Base-by-base conservation (phyloP, 2,329 filamentous ascomycete genomes). In the Phialophora macrospora region DNA sequence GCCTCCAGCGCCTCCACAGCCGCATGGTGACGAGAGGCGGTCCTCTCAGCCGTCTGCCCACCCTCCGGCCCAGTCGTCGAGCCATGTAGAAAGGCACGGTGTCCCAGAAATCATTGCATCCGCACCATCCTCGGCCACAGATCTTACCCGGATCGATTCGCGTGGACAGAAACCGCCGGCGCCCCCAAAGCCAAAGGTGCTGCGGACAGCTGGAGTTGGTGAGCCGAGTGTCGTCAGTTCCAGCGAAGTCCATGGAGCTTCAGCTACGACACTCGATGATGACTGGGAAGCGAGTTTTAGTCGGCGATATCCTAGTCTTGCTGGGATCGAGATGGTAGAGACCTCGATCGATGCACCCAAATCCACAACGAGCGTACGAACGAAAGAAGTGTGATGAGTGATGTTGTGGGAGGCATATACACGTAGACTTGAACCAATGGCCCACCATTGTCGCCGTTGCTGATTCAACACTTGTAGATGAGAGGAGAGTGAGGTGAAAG, bases 291-390 rank as follows among this genome's bases (percentile, higher is more conserved):
- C 79, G 24, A 85, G 91, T 74, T 97, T 98, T 76, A 89, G 88
- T 67, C 93, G 93, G 78, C 84, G 92, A 65, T 97, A 93, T 77
- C 94, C 94, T 0, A 96, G 90, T 75, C 80, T 98, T 65, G 89
- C 88, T 63, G 86, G 92, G 9, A 86, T 97, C 71, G 93, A 97
- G 80, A 91, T 94, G 88, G 90, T 92, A n/a, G 91, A 95, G 79
- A 86, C 88, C 66, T 90, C 86, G 71, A 82, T 83, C 57, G 79
- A 80, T 65, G 69, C 77, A 52, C 55, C 75, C 75, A 55, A 78
- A 76, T 59, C 49, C 70, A 75, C 28, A 74, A 74, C 65, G 64
- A 63, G 58, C 24, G 59, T 80, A 60, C 74, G 78, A 64, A 80
- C 78, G 11, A 78, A 77, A 68, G 80, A 81, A 72, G 76, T 81